A percentile compares a stretch with the other conserved stretches of the same genome.
Conservation (phyloP, 768 basidiomycete species). For the Epithele typhae region DNA sequence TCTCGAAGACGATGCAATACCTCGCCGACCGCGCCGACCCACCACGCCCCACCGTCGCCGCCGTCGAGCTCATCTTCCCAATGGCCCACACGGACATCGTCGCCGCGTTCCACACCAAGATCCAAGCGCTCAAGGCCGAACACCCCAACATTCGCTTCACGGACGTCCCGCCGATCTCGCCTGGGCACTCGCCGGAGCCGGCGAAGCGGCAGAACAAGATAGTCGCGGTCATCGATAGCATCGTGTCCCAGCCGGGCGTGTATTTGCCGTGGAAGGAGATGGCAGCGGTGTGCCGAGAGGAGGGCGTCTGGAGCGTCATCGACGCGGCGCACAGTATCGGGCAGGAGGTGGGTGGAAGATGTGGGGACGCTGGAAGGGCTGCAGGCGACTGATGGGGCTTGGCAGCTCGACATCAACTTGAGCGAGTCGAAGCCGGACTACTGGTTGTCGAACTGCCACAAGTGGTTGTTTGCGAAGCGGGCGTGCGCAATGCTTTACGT, state of each 20-base stretch:
- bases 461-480: constrained; percentile 77
- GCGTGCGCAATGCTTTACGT: constrained; percentile 71
- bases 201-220: constrained; percentile 37
- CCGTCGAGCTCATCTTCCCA: constrained; percentile 51
- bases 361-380: neutral
- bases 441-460: constrained; percentile 83
- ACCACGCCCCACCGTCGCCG: constrained; percentile 47
- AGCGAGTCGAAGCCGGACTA: constrained; percentile 61
- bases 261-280: constrained; percentile 69
- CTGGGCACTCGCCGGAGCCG: neutral
- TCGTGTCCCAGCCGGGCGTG: constrained; percentile 58
- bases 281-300: constrained; percentile 57
- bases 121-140: constrained; percentile 27
- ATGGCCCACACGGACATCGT: constrained; percentile 51
- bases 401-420: constrained; percentile 45
- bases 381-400: too few species aligned
- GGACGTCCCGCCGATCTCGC: constrained; percentile 13
- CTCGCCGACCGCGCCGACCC: constrained; percentile 43
- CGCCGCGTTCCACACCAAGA: constrained; percentile 37
- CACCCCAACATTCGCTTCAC: constrained; percentile 9
- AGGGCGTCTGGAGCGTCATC: constrained; percentile 61
- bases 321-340: constrained; percentile 82
- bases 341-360: constrained; percentile 40
- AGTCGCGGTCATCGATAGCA: constrained; percentile 66
- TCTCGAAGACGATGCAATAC: constrained; percentile 47